Percentiles rank a stretch among this genome's conserved stretches.
These are phyloP conservation scores for Didymella segeticola DNA, from an alignment of 2,329 filamentous ascomycete species.

Conservation along the genomic window DNA sequence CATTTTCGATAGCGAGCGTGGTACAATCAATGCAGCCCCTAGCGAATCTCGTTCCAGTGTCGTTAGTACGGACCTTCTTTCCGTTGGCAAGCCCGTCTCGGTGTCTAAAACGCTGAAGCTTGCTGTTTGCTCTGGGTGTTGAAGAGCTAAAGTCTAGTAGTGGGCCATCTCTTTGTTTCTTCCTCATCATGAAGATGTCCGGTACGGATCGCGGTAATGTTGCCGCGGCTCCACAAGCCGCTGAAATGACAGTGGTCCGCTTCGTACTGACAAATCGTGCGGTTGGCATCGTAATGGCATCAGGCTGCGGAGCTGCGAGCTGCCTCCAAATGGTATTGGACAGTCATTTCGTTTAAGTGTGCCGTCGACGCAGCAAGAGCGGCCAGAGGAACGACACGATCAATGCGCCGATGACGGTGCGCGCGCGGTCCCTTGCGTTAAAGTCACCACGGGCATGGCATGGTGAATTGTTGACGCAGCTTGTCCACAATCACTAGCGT, in stretches of 20 bases:
- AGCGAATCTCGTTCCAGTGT: constrained; percentile 4
- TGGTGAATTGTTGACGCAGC: background rate
- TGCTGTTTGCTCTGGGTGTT: background rate
- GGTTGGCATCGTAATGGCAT: background rate
- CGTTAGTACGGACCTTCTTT: constrained; percentile 2
- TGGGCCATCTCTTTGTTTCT: constrained; percentile 6
- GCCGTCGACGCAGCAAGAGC: background rate
- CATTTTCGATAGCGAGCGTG: constrained; percentile 10
- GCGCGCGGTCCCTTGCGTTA: constrained; percentile 1
- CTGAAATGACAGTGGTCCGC: background rate
- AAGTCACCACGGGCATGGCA: background rate
- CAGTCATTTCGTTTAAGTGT: background rate
- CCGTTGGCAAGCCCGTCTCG: constrained; percentile 1
- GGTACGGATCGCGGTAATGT: background rate
- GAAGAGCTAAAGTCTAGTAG: background rate
- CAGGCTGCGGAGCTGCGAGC: too few relatives aligned
- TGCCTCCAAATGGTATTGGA: background rate
- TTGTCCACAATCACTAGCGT: constrained; percentile 2
- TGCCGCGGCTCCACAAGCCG: constrained; percentile 8
- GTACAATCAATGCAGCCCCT: constrained; percentile 12
- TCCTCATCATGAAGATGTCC: background rate
- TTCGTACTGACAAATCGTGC: constrained; percentile 1
- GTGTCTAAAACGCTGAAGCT: background rate
- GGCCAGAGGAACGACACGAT: background rate
- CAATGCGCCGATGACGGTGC: background rate